phyloP scores from a whole-genome alignment of 768 basidiomycete species.

The Lactarius trivialis region DNA sequence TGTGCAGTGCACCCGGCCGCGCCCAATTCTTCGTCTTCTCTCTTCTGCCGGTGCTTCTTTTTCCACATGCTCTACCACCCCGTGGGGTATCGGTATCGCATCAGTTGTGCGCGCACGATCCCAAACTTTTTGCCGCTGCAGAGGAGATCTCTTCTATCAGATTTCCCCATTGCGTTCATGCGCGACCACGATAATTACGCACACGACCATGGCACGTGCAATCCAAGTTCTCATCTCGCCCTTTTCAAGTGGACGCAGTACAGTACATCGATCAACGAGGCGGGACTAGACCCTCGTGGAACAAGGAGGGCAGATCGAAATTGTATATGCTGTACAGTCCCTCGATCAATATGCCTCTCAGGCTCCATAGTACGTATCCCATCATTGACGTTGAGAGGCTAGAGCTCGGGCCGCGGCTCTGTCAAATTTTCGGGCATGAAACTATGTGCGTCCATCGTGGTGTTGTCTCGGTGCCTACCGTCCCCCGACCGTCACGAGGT shows the following conservation, averaged over 20 bases:
- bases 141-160: background rate
- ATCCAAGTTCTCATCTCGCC: background rate
- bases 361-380: background rate
- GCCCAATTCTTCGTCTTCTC: background rate
- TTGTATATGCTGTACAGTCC: background rate
- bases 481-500: too few relatives aligned
- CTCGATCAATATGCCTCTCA: background rate
- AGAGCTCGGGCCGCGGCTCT: background rate
- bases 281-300: background rate
- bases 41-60: background rate
- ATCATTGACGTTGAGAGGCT: background rate
- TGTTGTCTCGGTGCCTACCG: too few relatives aligned
- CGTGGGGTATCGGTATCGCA: background rate
- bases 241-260: background rate
- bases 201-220: background rate
- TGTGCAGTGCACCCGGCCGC: background rate
- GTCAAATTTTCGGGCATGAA: too few relatives aligned
- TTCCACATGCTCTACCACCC: background rate
- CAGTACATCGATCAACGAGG: background rate
- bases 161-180: background rate
- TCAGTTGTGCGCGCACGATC: background rate
- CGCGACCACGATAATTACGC: background rate
- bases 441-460: too few relatives aligned
- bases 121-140: background rate
- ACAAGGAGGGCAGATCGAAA: background rate